Conservation (phyloP, 305 asterid genomes). For the Petunia hybrid region DNA sequence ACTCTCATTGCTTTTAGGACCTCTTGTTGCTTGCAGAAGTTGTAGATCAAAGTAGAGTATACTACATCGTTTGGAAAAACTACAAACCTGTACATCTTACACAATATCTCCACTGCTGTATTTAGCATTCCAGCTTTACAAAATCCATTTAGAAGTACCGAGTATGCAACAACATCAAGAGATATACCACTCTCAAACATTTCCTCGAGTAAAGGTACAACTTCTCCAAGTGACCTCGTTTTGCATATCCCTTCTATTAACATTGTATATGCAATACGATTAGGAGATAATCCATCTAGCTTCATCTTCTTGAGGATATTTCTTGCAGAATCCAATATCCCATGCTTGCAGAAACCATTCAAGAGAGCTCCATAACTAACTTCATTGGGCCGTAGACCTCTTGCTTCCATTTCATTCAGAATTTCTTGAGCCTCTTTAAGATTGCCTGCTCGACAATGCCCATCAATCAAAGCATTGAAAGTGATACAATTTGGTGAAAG, state of each 20-base stretch:
- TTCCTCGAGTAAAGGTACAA: slow-evolving; percentile 52
- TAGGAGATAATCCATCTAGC: slow-evolving; percentile 51
- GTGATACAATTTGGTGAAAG: slow-evolving; percentile 68
- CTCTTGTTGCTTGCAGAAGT: slow-evolving; percentile 67
- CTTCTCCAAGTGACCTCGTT: slow-evolving; percentile 58
- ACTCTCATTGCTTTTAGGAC: slow-evolving; percentile 58
- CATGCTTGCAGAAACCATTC: slow-evolving; percentile 79
- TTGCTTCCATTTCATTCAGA: slow-evolving; percentile 64
- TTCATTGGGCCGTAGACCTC: slow-evolving; percentile 68
- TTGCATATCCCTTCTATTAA: slow-evolving; percentile 70
- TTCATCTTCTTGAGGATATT: slow-evolving; percentile 60
- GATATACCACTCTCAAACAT: slow-evolving; percentile 56
- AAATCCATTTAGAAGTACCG: slow-evolving; percentile 82
- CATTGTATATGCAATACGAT: slow-evolving; percentile 61
- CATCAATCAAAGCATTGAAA: slow-evolving; percentile 76
- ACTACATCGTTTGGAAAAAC: slow-evolving; percentile 57
- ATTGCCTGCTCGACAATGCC: slow-evolving; percentile 69
- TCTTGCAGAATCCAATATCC: slow-evolving; percentile 65
- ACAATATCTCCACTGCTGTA: slow-evolving; percentile 61
- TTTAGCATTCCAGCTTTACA: slow-evolving; percentile 65
- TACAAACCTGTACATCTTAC: slow-evolving; percentile 68
- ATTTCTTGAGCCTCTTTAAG: slow-evolving; percentile 66
- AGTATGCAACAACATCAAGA: slow-evolving; percentile 79
- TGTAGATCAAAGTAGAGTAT: slow-evolving; percentile 65
- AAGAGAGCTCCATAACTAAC: slow-evolving; percentile 77